Evolutionary conservation across 176 grass and related monocot species (phyloP).

Genomic region (Neostapfia colusana): DNA sequence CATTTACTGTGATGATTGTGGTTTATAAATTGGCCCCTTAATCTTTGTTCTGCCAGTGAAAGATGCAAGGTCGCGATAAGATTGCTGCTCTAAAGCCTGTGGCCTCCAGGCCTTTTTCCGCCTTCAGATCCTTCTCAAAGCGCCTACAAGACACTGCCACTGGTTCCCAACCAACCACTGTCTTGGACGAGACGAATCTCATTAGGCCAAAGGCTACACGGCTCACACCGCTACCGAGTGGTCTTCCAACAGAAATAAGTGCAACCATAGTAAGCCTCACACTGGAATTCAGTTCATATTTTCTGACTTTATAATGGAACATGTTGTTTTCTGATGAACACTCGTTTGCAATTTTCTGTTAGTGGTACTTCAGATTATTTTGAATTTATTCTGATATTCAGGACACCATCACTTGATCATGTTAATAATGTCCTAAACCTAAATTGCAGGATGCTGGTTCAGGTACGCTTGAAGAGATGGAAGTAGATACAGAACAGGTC

Average conservation of each 20-base stretch:
- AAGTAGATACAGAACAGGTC: slow-evolving; percentile 23
- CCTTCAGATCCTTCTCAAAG: slow-evolving; percentile 20
- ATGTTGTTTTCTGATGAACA: slow-evolving; percentile 5
- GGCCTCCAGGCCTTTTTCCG: slow-evolving; percentile 47
- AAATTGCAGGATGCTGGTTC: slow-evolving; percentile 20
- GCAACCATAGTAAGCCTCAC: slow-evolving; percentile 29
- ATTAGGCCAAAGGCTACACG: slow-evolving; percentile 50
- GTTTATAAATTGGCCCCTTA: neutral
- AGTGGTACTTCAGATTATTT: neutral
- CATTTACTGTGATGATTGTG: neutral
- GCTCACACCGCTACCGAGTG: slow-evolving; percentile 9
- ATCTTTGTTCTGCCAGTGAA: slow-evolving; percentile 11
- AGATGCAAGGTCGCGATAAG: slow-evolving; percentile 52
- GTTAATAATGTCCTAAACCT: slow-evolving; percentile 12
- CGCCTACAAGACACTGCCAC: slow-evolving; percentile 33
- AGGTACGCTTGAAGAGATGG: slow-evolving; percentile 15
- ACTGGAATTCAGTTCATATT: neutral
- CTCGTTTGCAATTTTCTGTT: neutral
- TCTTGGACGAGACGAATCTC: slow-evolving; percentile 18
- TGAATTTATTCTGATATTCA: neutral
- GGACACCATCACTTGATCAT: neutral
- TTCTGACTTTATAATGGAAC: neutral
- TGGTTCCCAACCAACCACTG: slow-evolving; percentile 9
- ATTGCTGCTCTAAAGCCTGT: slow-evolving; percentile 52
- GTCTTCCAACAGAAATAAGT: slow-evolving; percentile 18